These are phyloP conservation scores for Globisporangium iwayamae DNA, from an alignment of 352 stramenopile species.

Conservation along the genomic window DNA sequence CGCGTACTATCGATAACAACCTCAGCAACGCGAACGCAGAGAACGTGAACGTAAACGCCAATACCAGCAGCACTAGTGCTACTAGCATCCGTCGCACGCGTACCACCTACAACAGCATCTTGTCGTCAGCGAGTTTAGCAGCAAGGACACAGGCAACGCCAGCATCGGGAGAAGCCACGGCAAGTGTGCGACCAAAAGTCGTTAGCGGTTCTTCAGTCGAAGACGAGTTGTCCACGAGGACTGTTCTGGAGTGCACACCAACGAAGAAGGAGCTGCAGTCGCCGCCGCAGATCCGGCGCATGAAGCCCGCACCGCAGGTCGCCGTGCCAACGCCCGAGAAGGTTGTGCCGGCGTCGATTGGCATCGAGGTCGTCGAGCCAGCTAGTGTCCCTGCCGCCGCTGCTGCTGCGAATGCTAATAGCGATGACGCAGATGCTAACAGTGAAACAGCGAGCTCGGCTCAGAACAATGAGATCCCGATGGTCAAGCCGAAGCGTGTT, in stretches of 20 bases:
- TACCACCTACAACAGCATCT: not conserved
- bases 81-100: not conserved
- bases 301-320: conserved; percentile 18
- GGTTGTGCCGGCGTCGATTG: conserved; percentile 7
- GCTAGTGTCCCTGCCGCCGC: not conserved
- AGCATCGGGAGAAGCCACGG: not conserved
- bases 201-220: conserved; percentile 29
- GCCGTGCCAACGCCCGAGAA: conserved; percentile 33
- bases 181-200: conserved; percentile 10
- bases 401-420: not conserved
- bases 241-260: conserved; percentile 41
- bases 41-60: conserved; percentile 1
- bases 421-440: not conserved
- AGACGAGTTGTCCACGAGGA: conserved; percentile 6
- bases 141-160: not conserved
- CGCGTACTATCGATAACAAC: not conserved
- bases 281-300: conserved; percentile 17
- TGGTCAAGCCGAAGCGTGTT: conserved; percentile 14
- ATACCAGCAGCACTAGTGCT: not conserved
- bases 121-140: not conserved
- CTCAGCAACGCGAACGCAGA: conserved; percentile 7
- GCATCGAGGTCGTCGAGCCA: conserved; percentile 5
- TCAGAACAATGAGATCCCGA: not conserved
- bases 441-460: conserved; percentile 3
- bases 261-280: conserved; percentile 34